Percentiles rank a stretch among this genome's conserved stretches.
phyloP scores from a whole-genome alignment of 176 grass and related monocot species.

The Rhynchospora tenuis region DNA sequence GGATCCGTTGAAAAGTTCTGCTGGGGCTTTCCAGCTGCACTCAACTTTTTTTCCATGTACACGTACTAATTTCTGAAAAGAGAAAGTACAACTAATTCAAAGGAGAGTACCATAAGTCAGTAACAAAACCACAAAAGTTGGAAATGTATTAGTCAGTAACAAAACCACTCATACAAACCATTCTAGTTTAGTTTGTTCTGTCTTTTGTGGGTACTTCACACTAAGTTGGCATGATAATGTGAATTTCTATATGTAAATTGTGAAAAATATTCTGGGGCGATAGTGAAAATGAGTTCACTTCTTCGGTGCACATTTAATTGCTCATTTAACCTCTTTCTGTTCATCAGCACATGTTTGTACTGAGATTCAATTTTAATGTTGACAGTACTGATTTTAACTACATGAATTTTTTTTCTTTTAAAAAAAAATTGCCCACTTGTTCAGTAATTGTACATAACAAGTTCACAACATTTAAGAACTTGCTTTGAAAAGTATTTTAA shows the following conservation, averaged over 20 bases:
- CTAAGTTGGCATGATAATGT: too few relatives aligned
- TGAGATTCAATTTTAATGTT: background rate
- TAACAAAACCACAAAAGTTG: too few relatives aligned
- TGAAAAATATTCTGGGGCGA: background rate
- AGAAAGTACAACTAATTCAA: too few relatives aligned
- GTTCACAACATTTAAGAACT: background rate
- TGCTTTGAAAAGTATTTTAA: background rate
- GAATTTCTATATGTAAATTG: background rate
- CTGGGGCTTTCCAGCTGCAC: background rate
- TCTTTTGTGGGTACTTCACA: too few relatives aligned
- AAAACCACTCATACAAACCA: too few relatives aligned
- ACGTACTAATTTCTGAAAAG: background rate
- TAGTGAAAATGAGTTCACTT: background rate
- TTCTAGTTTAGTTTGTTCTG: too few relatives aligned
- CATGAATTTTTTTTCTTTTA: too few relatives aligned
- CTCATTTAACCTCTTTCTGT: background rate
- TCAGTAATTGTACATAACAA: background rate
- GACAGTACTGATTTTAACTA: background rate
- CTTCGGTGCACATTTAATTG: background rate
- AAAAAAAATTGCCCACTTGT: conserved; percentile 3
- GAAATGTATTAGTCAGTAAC: too few relatives aligned
- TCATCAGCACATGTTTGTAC: background rate
- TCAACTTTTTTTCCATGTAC: background rate
- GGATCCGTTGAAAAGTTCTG: background rate
- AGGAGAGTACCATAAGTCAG: too few relatives aligned